These are phyloP conservation scores for Phytophthora nicotianae DNA, from an alignment of 352 stramenopile genomes.

Conservation along the genomic window DNA sequence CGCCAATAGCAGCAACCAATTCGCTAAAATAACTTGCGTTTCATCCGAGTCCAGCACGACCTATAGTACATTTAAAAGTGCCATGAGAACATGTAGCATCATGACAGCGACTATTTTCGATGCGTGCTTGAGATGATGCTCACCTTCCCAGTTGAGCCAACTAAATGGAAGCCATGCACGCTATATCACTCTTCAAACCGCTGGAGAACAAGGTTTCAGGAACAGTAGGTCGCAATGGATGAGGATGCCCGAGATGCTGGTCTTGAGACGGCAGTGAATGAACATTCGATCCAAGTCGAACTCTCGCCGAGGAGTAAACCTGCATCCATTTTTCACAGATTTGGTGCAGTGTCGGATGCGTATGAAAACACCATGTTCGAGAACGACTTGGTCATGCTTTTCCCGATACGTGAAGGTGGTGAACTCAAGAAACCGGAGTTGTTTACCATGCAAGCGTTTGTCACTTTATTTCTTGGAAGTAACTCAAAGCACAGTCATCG, in stretches of 20 bases:
- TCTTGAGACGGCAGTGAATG: conserved; percentile 17
- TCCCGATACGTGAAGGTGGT: conserved; percentile 55
- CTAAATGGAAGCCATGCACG: not conserved
- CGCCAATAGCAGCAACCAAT: not conserved
- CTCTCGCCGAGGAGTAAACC: conserved; percentile 31
- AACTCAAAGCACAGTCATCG: conserved; percentile 40
- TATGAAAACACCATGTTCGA: conserved; percentile 66
- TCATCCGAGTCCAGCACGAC: conserved; percentile 1
- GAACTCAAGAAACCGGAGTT: conserved; percentile 57
- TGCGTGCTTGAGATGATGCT: conserved; percentile 5
- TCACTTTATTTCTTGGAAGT: conserved; percentile 59
- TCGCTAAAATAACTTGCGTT: conserved; percentile 12
- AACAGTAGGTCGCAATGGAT: conserved; percentile 14
- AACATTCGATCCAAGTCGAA: conserved; percentile 41
- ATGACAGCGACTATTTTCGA: conserved; percentile 32
- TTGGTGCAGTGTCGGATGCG: conserved; percentile 16
- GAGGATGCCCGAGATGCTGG: not conserved
- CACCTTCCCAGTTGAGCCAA: not conserved
- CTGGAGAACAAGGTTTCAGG: not conserved
- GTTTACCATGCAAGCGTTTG: conserved; percentile 63
- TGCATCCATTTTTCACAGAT: conserved; percentile 36
- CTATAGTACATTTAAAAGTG: too few relatives aligned
- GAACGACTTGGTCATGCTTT: conserved; percentile 79
- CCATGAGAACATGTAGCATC: not conserved
- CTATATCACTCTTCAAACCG: conserved; percentile 25